Conservation (phyloP, 768 basidiomycete genomes). For the Trametes cinnabarina region DNA sequence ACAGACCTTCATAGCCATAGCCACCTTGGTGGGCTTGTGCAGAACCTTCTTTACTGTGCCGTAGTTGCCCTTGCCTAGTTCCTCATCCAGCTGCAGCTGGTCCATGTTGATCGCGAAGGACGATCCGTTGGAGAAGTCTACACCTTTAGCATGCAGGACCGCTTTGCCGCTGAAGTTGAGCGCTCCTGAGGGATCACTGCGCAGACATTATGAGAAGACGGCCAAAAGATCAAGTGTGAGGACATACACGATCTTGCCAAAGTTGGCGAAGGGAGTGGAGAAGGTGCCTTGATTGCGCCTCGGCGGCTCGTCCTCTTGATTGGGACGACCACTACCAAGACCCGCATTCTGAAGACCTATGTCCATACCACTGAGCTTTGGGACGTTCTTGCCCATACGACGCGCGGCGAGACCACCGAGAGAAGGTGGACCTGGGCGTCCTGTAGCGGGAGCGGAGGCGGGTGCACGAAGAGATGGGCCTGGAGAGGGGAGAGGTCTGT, state of each 20-base stretch:
- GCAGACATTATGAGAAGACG: background rate
- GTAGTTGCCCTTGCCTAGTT: slow-evolving; percentile 95
- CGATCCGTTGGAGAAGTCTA: slow-evolving; percentile 85
- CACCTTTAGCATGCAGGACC: slow-evolving; percentile 84
- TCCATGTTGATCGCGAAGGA: slow-evolving; percentile 95
- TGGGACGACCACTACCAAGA: slow-evolving; percentile 67
- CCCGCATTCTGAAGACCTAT: slow-evolving; percentile 59
- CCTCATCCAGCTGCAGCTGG: slow-evolving; percentile 86
- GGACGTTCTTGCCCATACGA: slow-evolving; percentile 20
- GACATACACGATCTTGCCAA: slow-evolving; percentile 89
- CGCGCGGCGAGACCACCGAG: slow-evolving; percentile 28
- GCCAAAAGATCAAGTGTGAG: background rate
- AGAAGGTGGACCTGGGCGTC: slow-evolving; percentile 13
- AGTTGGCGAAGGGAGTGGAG: slow-evolving; percentile 86
- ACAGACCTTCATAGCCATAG: slow-evolving; percentile 97
- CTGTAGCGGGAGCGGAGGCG: slow-evolving; percentile 25
- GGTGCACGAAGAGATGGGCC: slow-evolving; percentile 28
- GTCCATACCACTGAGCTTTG: slow-evolving; percentile 45
- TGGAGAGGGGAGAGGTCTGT: background rate
- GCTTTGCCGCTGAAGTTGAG: slow-evolving; percentile 95
- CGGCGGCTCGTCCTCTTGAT: slow-evolving; percentile 37
- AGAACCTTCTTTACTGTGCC: slow-evolving; percentile 96
- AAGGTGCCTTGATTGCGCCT: slow-evolving; percentile 37
- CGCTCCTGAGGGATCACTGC: slow-evolving; percentile 91
- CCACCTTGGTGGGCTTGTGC: slow-evolving; percentile 91